Evolutionary conservation across 1,284 basidiomycete genomes (phyloP), one percentile per base, ranked within the genome.

Genomic region (Sanghuangporus sanghuang): DNA sequence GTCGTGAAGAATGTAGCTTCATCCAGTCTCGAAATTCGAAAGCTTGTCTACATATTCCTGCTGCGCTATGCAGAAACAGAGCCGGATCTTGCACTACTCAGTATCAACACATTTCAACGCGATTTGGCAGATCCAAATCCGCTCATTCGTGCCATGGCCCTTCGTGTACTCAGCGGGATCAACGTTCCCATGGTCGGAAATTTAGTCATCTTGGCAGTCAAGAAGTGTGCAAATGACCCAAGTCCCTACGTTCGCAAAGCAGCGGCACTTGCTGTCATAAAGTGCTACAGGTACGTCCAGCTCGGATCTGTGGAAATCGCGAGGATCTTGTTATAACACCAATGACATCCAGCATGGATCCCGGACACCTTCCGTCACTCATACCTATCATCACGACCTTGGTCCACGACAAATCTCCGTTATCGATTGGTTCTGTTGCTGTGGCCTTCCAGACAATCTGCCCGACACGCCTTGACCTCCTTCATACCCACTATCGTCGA

Each of bases 81-180:
- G 71, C 96, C 96, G 7, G 97, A 99, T 75, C 86, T 99, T 59
- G 92, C 97, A 0, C 79, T 99, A 42, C 82, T 99, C 27, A 96
- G 95, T 6, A 97, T 99, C 81, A 99, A 99, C 77, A 97, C 96
- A 9, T 98, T 98, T 73, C 97, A 99, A 76, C 95, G 95, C 74
- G 97, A 99, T 76, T 81, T 99, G 18, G 87, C 89, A 1, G 96
- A 99, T 71, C 80, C 88, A 7, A 97, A 90, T 65, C 96, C 97
- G 0, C 85, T 98, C 69, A 96, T 96, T 64, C 85, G 93, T 36
- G 92, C 93, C 11, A 97, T 97, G 95, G 93, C 94, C 2, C 77
- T 98, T 53, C 84, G 95, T n/a, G 95, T 98, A 1, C 81, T 98
- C 53, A 94, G 93, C 65, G 93, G 94, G 8, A 95, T 98, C 70